Conservation (phyloP, 129 eudicot genomes). For the Flaveria trinervia region DNA sequence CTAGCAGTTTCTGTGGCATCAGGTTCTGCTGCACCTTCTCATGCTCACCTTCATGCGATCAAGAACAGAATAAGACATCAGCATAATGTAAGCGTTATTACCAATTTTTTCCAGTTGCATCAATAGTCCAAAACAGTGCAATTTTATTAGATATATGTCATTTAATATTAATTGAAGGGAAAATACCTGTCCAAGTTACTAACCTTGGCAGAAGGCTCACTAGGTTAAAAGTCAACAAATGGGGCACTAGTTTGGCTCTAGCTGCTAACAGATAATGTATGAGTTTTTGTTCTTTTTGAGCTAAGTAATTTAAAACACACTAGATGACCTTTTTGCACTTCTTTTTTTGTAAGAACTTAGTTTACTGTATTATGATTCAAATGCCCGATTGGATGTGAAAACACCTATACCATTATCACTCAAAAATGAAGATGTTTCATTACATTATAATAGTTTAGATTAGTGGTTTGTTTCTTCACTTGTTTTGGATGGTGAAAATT, state of each 20-base stretch:
- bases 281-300: background rate
- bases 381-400: background rate
- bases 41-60: constrained; percentile 90
- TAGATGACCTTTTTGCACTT: background rate
- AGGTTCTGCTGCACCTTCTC: constrained; percentile 75
- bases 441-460: background rate
- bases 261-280: background rate
- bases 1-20: constrained; percentile 91
- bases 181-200: background rate
- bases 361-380: background rate
- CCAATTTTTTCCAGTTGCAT: background rate
- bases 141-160: background rate
- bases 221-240: constrained; percentile 1
- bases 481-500: constrained; percentile 8
- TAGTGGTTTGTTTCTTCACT: constrained; percentile 6
- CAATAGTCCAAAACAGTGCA: background rate
- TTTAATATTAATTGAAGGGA: background rate
- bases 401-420: too few relatives aligned
- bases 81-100: constrained; percentile 34
- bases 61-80: constrained; percentile 53
- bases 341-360: constrained; percentile 10
- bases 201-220: background rate
- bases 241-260: background rate
- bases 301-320: background rate
- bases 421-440: background rate